These are phyloP conservation scores for Gossypioides kirkii DNA, from an alignment of 345 rosid species.

Conservation along the genomic window DNA sequence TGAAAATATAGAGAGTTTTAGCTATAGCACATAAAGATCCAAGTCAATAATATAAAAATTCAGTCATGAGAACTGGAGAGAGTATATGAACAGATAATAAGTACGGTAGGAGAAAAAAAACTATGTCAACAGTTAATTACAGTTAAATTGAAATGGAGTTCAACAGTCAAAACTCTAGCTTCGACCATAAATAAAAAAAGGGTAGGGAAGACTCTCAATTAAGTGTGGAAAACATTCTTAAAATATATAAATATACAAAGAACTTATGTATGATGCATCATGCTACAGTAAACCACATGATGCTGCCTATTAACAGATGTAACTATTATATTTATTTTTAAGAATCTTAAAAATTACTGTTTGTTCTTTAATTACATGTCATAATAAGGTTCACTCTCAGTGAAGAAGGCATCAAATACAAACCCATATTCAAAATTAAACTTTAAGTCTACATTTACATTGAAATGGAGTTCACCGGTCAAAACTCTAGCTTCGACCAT, in stretches of 20 bases:
- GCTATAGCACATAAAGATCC: background rate
- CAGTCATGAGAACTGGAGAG: background rate
- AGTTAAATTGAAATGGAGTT: background rate
- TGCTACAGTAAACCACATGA: no score
- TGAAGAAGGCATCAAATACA: no score
- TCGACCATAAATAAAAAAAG: background rate
- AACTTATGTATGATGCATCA: no score
- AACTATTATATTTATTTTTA: no score
- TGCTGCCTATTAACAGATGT: no score
- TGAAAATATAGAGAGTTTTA: constrained; percentile 9
- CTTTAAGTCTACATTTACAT: no score
- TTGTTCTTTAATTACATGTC: no score
- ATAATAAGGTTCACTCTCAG: no score
- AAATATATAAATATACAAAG: background rate
- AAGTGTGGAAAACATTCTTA: background rate
- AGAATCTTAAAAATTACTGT: no score
- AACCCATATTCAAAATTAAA: no score
- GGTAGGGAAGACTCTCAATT: background rate
- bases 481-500: background rate
- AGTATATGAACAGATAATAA: background rate
- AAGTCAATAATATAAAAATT: background rate
- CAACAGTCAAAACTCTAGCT: background rate
- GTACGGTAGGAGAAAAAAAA: background rate
- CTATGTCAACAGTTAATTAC: background rate
- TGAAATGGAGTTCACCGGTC: background rate